Evolutionary conservation across 2,329 filamentous ascomycete genomes (phyloP), one percentile per base, ranked within the genome.

Genomic region (Neonectria sp.): DNA sequence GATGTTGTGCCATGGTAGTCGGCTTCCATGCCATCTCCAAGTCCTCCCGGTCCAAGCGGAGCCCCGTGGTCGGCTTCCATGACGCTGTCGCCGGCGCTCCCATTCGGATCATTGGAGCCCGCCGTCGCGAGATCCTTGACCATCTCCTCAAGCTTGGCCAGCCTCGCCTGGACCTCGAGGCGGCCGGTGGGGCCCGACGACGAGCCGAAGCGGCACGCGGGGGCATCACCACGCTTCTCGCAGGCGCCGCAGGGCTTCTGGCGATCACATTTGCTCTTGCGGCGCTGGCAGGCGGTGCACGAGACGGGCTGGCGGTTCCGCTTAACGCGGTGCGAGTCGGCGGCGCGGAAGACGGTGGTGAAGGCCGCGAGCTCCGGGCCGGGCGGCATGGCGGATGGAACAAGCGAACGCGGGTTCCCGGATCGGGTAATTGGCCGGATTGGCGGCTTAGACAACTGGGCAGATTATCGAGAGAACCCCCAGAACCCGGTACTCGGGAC

Each of bases 201-300:
- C 63, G 74, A 29, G 8, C 77, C 75, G 60, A 82, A 83, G 27
- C 70, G 74, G 62, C 83, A 84, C 3, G 64, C 45, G 4, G 66
- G 66, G 5, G 67, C 73, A n/a, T 82, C 78, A 17, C 80, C 80
- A 40, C 82, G 79, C 72, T 79, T 82, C 57, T 73, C 72, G 67
- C 83, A 85, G 7, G 80, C 78, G 25, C 78, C 76, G 68, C 83
- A 85, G 2, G 82, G 82, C 46, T 79, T 79, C 58, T 75, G 77
- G 15, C 82, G 79, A 67, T 85, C 83, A 67, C 83, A 85, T 61
- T 79, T 80, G 8, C 81, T 78, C 73, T 85, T 85, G 65, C 83
- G 82, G 24, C 73, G 74, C 67, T 84, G 83, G 64, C 83, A 85
- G 49, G 77, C 73, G 3, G 76, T 75, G 71, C 82, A 85, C 6